Evolutionary conservation across 2,329 filamentous ascomycete genomes (phyloP).

Genomic region (Claviceps pusilla): DNA sequence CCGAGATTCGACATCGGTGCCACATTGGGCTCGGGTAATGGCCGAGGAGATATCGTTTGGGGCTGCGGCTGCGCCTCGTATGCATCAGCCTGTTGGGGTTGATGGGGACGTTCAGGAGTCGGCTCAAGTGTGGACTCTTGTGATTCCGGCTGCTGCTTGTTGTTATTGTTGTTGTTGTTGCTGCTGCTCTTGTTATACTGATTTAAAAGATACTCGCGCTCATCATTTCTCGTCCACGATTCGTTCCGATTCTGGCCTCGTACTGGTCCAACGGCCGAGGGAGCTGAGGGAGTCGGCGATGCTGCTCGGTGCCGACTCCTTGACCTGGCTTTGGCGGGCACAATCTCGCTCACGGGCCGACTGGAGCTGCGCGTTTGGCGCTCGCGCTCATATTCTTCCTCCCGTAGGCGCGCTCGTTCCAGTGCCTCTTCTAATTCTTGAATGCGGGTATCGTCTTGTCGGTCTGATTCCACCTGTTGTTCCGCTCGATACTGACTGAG

Average conservation of each 20-base stretch:
- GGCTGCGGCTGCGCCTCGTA: background rate
- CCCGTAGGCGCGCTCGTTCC: slow-evolving; percentile 45
- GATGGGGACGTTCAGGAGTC: slow-evolving; percentile 2
- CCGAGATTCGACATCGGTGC: slow-evolving; percentile 20
- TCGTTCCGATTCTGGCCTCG: slow-evolving; percentile 34
- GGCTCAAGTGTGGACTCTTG: slow-evolving; percentile 13
- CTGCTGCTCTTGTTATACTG: slow-evolving; percentile 20
- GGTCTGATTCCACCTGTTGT: slow-evolving; percentile 25
- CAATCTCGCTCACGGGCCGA: slow-evolving; percentile 8
- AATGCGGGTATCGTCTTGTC: slow-evolving; percentile 34
- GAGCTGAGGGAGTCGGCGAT: slow-evolving; percentile 1
- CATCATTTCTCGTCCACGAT: slow-evolving; percentile 49
- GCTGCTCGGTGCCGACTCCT: slow-evolving; percentile 10
- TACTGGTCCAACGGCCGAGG: slow-evolving; percentile 2
- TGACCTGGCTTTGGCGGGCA: slow-evolving; percentile 10
- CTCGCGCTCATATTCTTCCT: slow-evolving; percentile 46
- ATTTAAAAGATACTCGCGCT: slow-evolving; percentile 48
- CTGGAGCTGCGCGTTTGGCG: slow-evolving; percentile 29
- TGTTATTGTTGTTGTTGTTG: slow-evolving; percentile 12
- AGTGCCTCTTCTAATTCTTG: slow-evolving; percentile 64
- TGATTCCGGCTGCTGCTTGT: slow-evolving; percentile 21
- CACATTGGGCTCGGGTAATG: slow-evolving; percentile 25
- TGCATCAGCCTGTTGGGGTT: background rate
- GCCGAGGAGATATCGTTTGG: slow-evolving; percentile 15
- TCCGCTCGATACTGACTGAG: slow-evolving; percentile 76